A percentile compares a stretch with the other conserved stretches of the same genome.
phyloP scores from a whole-genome alignment of 768 basidiomycete genomes.

The Russula compacta region DNA sequence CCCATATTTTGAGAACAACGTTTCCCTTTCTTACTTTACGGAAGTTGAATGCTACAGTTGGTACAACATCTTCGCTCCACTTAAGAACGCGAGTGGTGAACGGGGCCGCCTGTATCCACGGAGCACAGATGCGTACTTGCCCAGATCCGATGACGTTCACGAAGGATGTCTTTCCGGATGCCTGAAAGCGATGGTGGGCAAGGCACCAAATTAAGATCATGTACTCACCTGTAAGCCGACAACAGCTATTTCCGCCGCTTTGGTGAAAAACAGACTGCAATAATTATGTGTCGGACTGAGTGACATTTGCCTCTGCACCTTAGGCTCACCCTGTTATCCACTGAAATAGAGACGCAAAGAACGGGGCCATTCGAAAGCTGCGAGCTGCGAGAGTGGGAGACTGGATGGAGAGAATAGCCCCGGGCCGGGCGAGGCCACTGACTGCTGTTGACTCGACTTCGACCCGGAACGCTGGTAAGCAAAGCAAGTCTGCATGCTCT shows the following conservation, averaged over 20 bases:
- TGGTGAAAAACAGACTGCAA: slow-evolving; percentile 73
- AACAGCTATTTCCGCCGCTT: slow-evolving; percentile 81
- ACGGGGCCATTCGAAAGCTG: slow-evolving; percentile 8
- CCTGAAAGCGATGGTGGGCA: slow-evolving; percentile 35
- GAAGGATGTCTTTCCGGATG: slow-evolving; percentile 91
- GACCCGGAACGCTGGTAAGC: background rate
- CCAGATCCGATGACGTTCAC: slow-evolving; percentile 88
- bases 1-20: slow-evolving; percentile 90
- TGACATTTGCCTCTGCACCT: background rate
- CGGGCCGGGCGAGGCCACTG: background rate
- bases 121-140: slow-evolving; percentile 38
- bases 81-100: slow-evolving; percentile 25
- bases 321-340: slow-evolving; percentile 45
- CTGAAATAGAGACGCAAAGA: slow-evolving; percentile 36
- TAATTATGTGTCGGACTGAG: background rate
- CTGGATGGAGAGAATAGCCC: background rate
- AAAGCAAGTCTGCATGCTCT: background rate
- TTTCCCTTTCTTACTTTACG: slow-evolving; percentile 84
- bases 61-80: slow-evolving; percentile 97
- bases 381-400: background rate
- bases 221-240: slow-evolving; percentile 71
- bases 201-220: background rate
- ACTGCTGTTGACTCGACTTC: no score
- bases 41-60: slow-evolving; percentile 90
- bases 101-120: background rate